Evolutionary conservation across 345 rosid species (phyloP).

Genomic region (Pistacia vera): DNA sequence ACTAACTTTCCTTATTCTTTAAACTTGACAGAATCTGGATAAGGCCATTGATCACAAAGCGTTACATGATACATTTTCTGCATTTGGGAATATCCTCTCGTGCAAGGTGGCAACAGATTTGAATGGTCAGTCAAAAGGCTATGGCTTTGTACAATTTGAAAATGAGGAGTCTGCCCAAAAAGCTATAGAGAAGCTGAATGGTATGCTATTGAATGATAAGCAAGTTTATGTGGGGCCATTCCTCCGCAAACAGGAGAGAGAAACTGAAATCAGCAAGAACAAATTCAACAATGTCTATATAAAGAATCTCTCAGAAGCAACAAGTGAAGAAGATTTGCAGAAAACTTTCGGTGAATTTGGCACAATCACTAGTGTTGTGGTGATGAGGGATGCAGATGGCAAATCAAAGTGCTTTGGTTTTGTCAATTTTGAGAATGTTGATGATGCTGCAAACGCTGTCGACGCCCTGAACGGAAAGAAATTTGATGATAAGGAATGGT

Average conservation of each 20-base stretch:
- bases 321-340: conserved; percentile 77
- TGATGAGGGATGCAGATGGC: conserved; percentile 85
- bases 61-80: conserved; percentile 77
- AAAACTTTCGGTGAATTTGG: conserved; percentile 80
- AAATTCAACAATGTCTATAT: conserved; percentile 89
- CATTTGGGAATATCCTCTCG: conserved; percentile 83
- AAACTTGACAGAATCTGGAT: conserved; percentile 72
- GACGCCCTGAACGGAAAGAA: conserved; percentile 82
- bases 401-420: conserved; percentile 92
- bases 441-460: conserved; percentile 88
- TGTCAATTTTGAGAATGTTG: conserved; percentile 85
- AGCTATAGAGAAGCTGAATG: conserved; percentile 81
- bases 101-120: conserved; percentile 92
- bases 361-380: conserved; percentile 74
- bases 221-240: conserved; percentile 96
- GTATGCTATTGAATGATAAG: conserved; percentile 93
- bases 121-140: conserved; percentile 88
- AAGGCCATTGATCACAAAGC: conserved; percentile 90
- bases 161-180: conserved; percentile 74
- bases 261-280: conserved; percentile 39
- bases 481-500: conserved; percentile 88
- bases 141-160: conserved; percentile 94
- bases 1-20: background rate
- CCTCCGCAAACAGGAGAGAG: conserved; percentile 94
- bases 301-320: conserved; percentile 75